Conservation (phyloP, 1,284 basidiomycete genomes). For the Apiotrichum akiyoshidainum region DNA sequence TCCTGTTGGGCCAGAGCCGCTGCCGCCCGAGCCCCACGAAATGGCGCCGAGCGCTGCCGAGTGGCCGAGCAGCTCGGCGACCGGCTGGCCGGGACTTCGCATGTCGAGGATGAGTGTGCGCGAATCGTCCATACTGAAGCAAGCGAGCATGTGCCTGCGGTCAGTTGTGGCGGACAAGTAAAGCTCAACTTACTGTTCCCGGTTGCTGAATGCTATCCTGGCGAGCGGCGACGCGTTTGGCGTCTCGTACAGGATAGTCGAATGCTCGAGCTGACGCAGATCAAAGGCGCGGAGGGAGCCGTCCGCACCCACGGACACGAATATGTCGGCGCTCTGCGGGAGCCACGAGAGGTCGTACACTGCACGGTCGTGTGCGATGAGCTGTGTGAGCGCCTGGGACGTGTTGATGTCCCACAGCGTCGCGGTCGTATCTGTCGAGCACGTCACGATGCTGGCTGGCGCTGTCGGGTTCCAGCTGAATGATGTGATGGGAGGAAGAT, state of each 20-base stretch:
- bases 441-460: constrained; percentile 84
- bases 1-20: constrained; percentile 53
- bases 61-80: constrained; percentile 82
- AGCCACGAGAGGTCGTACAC: constrained; percentile 79
- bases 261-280: constrained; percentile 91
- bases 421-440: constrained; percentile 93
- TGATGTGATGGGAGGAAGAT: constrained; percentile 83
- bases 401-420: constrained; percentile 98
- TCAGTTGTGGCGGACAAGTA: neutral
- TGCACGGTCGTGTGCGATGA: constrained; percentile 96
- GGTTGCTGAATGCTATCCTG: constrained; percentile 69
- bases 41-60: constrained; percentile 68
- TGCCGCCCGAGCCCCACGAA: constrained; percentile 68
- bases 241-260: constrained; percentile 97
- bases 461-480: constrained; percentile 94
- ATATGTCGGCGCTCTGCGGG: constrained; percentile 95
- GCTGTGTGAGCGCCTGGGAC: constrained; percentile 90
- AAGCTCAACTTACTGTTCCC: constrained; percentile 36
- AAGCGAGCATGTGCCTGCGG: constrained; percentile 48
- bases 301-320: constrained; percentile 97
- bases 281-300: constrained; percentile 96
- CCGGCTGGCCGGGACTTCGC: constrained; percentile 86
- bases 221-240: constrained; percentile 65
- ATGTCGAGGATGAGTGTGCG: constrained; percentile 90
- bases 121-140: constrained; percentile 64